These are phyloP conservation scores for Venustampulla echinocandica DNA, from an alignment of 495 filamentous ascomycete species.

Conservation along the genomic window DNA sequence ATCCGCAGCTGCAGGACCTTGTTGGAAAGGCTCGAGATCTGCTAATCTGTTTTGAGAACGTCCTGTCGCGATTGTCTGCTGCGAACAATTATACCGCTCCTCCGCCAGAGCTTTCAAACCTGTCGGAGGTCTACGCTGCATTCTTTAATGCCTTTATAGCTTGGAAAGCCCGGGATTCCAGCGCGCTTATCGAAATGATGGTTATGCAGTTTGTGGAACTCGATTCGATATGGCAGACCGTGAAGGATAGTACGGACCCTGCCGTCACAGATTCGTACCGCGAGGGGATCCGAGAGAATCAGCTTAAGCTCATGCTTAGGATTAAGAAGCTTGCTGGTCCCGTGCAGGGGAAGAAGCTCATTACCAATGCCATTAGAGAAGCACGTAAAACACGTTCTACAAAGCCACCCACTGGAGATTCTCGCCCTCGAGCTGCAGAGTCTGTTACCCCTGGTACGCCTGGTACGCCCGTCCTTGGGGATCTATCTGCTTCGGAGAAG, in stretches of 20 bases:
- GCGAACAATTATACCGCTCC: slow-evolving; percentile 49
- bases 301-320: slow-evolving; percentile 75
- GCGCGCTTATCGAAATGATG: slow-evolving; percentile 87
- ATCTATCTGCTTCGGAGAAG: slow-evolving; percentile 17
- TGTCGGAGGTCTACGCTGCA: slow-evolving; percentile 64
- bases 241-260: slow-evolving; percentile 82
- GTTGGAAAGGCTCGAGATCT: slow-evolving; percentile 82
- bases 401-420: slow-evolving; percentile 64
- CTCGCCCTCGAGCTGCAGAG: slow-evolving; percentile 54
- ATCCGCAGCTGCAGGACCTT: slow-evolving; percentile 61
- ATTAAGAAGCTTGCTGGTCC: slow-evolving; percentile 85
- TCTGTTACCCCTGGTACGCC: slow-evolving; percentile 2
- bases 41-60: slow-evolving; percentile 72
- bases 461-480: slow-evolving; percentile 3
- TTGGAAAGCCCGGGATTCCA: slow-evolving; percentile 91
- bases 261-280: slow-evolving; percentile 82
- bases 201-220: slow-evolving; percentile 90
- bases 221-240: slow-evolving; percentile 92
- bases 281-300: slow-evolving; percentile 89
- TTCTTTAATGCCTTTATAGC: slow-evolving; percentile 89
- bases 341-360: slow-evolving; percentile 71
- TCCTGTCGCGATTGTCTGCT: slow-evolving; percentile 47
- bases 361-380: slow-evolving; percentile 73
- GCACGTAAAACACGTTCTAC: slow-evolving; percentile 61
- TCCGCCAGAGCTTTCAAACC: slow-evolving; percentile 47